phyloP scores from a whole-genome alignment of 169 alveolate species.

The Eimeria praecox region DNA sequence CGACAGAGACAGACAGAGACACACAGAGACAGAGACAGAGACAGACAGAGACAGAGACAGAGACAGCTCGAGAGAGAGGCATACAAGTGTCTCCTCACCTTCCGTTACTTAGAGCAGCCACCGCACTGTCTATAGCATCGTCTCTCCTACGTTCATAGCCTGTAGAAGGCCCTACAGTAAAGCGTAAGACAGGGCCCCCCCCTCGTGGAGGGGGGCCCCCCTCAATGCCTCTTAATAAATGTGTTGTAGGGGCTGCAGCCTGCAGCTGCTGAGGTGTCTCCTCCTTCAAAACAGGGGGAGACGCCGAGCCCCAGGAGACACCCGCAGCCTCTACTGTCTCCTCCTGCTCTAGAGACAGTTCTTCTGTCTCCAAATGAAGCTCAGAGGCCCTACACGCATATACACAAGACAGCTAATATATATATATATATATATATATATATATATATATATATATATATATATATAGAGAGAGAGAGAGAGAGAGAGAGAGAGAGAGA shows the following conservation, averaged over 20 bases:
- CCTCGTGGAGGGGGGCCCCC: not conserved
- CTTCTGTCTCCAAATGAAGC: not conserved
- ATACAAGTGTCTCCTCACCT: slow-evolving; percentile 23
- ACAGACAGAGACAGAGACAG: not conserved
- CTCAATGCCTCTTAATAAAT: not conserved
- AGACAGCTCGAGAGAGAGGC: not conserved
- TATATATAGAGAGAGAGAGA: too few relatives aligned
- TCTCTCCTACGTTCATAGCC: slow-evolving; percentile 29
- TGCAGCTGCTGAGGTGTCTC: not conserved
- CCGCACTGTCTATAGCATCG: slow-evolving; percentile 45
- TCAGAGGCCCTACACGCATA: not conserved
- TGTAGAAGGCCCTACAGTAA: slow-evolving; percentile 40
- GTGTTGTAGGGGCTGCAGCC: not conserved
- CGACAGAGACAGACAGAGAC: not conserved
- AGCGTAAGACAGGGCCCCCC: slow-evolving; percentile 32
- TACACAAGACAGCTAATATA: not conserved
- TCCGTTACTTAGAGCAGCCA: slow-evolving; percentile 40
- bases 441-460: too few relatives aligned
- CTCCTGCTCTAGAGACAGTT: not conserved
- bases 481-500: too few relatives aligned
- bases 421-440: too few relatives aligned
- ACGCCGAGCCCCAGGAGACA: not conserved
- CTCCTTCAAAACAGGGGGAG: not conserved
- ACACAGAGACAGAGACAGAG: not conserved
- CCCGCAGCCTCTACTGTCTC: not conserved